Conservation (phyloP, 75 land plant genomes). For the Cupressus sempervirens region DNA sequence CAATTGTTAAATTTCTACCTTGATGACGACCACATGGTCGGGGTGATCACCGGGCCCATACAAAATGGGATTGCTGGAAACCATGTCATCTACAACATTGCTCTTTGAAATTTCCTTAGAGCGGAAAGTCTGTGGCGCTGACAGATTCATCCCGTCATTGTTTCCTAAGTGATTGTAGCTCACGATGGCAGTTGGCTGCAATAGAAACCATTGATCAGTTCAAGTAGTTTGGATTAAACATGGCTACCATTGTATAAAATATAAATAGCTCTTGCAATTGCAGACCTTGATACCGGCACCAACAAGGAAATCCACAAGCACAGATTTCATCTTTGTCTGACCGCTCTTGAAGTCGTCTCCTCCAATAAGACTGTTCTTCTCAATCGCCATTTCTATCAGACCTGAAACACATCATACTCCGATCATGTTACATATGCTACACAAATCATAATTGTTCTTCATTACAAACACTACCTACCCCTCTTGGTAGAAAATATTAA, state of each 20-base stretch:
- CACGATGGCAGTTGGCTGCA: slow-evolving; percentile 93
- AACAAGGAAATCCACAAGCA: slow-evolving; percentile 93
- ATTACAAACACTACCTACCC: too few species aligned
- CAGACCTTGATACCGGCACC: slow-evolving; percentile 97
- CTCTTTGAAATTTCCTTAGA: slow-evolving; percentile 98
- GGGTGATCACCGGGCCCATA: slow-evolving; percentile 94
- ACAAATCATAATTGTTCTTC: too few species aligned
- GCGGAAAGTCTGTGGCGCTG: slow-evolving; percentile 94
- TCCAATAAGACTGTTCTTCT: slow-evolving; percentile 74
- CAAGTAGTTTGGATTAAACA: slow-evolving; percentile 5
- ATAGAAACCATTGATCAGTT: neutral
- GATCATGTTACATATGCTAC: neutral
- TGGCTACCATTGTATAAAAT: neutral
- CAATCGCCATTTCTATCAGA: slow-evolving; percentile 83
- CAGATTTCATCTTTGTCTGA: slow-evolving; percentile 98
- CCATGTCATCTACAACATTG: slow-evolving; percentile 98
- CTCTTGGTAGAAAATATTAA: too few species aligned
- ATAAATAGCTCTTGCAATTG: neutral
- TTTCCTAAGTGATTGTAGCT: slow-evolving; percentile 97
- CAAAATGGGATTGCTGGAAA: slow-evolving; percentile 88
- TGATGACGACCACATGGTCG: slow-evolving; percentile 96
- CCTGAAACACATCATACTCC: slow-evolving; percentile 32
- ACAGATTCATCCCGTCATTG: slow-evolving; percentile 99
- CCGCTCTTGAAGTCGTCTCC: slow-evolving; percentile 99
- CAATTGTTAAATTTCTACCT: slow-evolving; percentile 34